Evolutionary conservation across 2,329 filamentous ascomycete genomes (phyloP).

Genomic region (Monilinia laxa): DNA sequence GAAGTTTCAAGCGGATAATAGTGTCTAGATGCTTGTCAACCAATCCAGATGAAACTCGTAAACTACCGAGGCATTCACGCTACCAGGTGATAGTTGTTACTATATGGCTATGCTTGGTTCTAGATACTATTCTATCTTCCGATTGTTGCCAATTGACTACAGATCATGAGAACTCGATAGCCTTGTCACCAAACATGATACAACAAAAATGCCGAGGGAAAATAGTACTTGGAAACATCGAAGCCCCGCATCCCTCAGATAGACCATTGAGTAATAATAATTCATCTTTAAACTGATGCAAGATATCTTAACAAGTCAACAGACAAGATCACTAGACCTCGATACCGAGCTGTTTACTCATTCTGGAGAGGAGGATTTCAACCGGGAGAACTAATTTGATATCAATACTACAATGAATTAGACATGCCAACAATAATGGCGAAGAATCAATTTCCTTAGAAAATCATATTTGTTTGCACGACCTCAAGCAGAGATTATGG

Average conservation of each 20-base stretch:
- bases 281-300: neutral
- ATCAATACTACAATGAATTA: neutral
- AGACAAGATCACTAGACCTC: constrained; percentile 1
- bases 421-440: neutral
- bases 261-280: too few relatives aligned
- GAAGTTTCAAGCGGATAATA: constrained; percentile 11
- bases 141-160: neutral
- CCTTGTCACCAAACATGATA: too few relatives aligned
- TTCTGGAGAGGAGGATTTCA: neutral
- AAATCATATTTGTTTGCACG: neutral
- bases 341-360: neutral
- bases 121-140: neutral
- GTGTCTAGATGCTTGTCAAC: neutral
- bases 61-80: neutral
- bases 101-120: neutral
- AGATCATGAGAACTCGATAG: too few relatives aligned
- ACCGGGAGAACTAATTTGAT: neutral
- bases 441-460: neutral
- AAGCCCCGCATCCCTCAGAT: neutral
- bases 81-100: neutral
- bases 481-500: too few relatives aligned
- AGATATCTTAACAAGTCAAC: neutral
- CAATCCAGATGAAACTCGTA: constrained; percentile 2
- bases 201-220: neutral
- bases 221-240: neutral